A percentile compares a stretch with the other conserved stretches of the same genome.
phyloP scores from a whole-genome alignment of 176 grass and related monocot genomes.

The Secale cereale region DNA sequence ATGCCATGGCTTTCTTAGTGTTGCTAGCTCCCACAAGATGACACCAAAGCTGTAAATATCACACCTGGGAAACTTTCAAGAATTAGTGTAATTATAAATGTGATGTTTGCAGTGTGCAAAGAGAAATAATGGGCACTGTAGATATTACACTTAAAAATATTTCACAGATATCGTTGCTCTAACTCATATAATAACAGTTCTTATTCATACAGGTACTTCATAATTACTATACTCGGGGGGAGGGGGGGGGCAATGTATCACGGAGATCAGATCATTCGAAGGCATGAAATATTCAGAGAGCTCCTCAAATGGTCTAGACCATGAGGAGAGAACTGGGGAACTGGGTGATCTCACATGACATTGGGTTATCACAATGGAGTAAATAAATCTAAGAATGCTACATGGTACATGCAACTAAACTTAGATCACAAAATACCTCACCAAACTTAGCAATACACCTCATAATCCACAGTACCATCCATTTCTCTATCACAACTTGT shows the following conservation, averaged over 20 bases:
- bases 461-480: not conserved
- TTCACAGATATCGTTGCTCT: not conserved
- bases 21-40: slow-evolving; percentile 92
- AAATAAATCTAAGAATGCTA: slow-evolving; percentile 19
- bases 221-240: not conserved
- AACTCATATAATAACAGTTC: slow-evolving; percentile 1
- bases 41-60: slow-evolving; percentile 98
- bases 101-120: slow-evolving; percentile 11
- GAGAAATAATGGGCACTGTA: slow-evolving; percentile 4
- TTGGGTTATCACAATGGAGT: not conserved
- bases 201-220: slow-evolving; percentile 5
- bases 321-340: not conserved
- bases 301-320: not conserved
- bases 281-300: not conserved
- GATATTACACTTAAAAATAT: not conserved
- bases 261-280: not conserved
- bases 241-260: not conserved
- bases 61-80: slow-evolving; percentile 50
- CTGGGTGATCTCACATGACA: not conserved
- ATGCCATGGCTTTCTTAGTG: slow-evolving; percentile 71
- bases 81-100: not conserved
- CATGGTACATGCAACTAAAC: not conserved
- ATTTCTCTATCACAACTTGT: no score
- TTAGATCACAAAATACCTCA: not conserved
- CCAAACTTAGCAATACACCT: not conserved